These are phyloP conservation scores for Phytophthora nicotianae DNA, from an alignment of 352 stramenopile species.

Conservation along the genomic window DNA sequence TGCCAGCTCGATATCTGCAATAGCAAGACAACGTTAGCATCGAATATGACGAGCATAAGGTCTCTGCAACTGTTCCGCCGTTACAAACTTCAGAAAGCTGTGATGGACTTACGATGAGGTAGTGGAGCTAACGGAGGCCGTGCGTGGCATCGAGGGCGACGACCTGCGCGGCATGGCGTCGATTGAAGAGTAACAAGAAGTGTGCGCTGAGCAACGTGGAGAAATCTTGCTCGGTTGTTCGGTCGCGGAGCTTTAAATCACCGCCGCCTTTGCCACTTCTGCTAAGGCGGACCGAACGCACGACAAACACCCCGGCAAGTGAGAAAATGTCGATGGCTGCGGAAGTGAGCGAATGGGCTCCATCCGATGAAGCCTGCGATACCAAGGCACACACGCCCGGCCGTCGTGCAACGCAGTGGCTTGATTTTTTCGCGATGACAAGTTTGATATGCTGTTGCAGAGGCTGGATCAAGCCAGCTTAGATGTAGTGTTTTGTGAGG, in stretches of 20 bases:
- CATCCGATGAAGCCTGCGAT: conserved; percentile 22
- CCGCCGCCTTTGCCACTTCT: conserved; percentile 7
- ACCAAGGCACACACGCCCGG: conserved; percentile 19
- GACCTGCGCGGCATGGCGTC: conserved; percentile 37
- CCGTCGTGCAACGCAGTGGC: conserved; percentile 17
- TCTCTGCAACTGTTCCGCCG: conserved; percentile 7
- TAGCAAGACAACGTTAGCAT: conserved; percentile 14
- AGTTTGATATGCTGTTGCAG: conserved; percentile 18
- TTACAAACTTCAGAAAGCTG: conserved; percentile 39
- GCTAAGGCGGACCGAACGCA: conserved; percentile 20
- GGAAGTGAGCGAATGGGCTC: conserved; percentile 10
- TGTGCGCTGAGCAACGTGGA: conserved; percentile 5
- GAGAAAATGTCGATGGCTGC: conserved; percentile 20
- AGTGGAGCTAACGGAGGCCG: conserved; percentile 25
- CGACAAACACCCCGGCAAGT: conserved; percentile 17
- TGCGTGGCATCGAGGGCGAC: conserved; percentile 27
- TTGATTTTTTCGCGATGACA: conserved; percentile 34
- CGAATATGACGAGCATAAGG: conserved; percentile 4
- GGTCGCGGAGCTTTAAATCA: conserved; percentile 9
- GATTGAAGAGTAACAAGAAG: conserved; percentile 29
- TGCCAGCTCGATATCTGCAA: conserved; percentile 28
- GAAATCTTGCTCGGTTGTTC: conserved; percentile 22
- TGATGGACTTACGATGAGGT: conserved; percentile 31
- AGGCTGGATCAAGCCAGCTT: conserved; percentile 2
- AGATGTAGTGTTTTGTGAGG: conserved; percentile 9